These are phyloP conservation scores for Ophiostoma sp. DNA, from an alignment of 2,329 filamentous ascomycete species.

Conservation along the genomic window DNA sequence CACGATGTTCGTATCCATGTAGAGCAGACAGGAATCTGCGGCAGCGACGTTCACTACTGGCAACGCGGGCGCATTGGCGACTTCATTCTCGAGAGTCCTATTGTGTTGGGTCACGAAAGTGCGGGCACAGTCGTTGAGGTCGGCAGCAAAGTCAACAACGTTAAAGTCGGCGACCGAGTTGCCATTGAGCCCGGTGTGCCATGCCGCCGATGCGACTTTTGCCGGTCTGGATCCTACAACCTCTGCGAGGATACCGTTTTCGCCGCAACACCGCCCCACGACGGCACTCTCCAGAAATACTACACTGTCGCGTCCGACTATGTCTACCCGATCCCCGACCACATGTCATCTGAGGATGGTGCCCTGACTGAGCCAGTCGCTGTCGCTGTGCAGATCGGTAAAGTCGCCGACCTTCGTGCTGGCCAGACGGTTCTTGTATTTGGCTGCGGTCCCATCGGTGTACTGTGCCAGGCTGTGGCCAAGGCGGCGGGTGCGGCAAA, in stretches of 20 bases:
- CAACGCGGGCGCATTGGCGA: conserved; percentile 45
- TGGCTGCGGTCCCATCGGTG: conserved; percentile 56
- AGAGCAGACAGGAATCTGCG: conserved; percentile 55
- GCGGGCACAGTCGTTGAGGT: conserved; percentile 54
- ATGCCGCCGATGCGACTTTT: conserved; percentile 43
- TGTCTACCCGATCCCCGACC: conserved; percentile 45
- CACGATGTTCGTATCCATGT: conserved; percentile 43
- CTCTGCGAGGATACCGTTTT: conserved; percentile 36
- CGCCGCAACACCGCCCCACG: conserved; percentile 32
- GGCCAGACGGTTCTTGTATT: conserved; percentile 49
- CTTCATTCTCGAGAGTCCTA: conserved; percentile 49
- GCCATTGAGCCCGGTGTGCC: conserved; percentile 62
- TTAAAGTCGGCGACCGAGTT: conserved; percentile 60
- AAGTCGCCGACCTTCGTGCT: conserved; percentile 41
- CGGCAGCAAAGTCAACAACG: conserved; percentile 50
- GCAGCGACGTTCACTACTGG: conserved; percentile 52
- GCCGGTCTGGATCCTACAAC: conserved; percentile 40
- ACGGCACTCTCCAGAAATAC: conserved; percentile 38
- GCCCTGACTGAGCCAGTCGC: conserved; percentile 55
- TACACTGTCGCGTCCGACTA: conserved; percentile 45
- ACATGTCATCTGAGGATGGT: conserved; percentile 47
- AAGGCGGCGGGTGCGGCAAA: conserved; percentile 42
- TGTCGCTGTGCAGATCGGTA: conserved; percentile 53
- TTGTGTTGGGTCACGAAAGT: conserved; percentile 57
- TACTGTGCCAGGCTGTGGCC: conserved; percentile 55